Evolutionary conservation across 2,329 filamentous ascomycete species (phyloP).

Genomic region (Parasarocladium wereldwijsianum): DNA sequence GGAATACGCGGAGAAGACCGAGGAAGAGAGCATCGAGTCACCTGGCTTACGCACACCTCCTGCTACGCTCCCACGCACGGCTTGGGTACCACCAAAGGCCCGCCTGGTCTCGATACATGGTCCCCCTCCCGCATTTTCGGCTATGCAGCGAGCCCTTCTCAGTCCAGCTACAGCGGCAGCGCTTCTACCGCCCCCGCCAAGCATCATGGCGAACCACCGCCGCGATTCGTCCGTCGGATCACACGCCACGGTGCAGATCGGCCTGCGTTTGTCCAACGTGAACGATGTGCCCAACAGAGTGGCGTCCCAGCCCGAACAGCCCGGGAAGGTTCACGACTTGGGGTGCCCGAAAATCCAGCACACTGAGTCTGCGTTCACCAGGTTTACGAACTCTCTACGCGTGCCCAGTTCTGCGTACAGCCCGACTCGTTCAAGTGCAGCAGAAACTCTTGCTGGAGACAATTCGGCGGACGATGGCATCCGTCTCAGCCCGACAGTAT

Average conservation of each 20-base stretch:
- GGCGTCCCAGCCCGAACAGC: constrained; percentile 9
- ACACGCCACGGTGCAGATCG: constrained; percentile 57
- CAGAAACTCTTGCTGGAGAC: constrained; percentile 8
- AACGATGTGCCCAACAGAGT: constrained; percentile 27
- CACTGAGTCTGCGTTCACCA: neutral
- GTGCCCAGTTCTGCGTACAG: constrained; percentile 2
- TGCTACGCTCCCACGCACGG: neutral
- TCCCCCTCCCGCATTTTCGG: neutral
- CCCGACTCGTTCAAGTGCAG: neutral
- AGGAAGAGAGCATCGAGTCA: constrained; percentile 15
- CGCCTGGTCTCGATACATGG: constrained; percentile 3
- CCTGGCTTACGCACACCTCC: constrained; percentile 4
- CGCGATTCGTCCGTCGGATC: constrained; percentile 49
- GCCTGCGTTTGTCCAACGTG: constrained; percentile 49
- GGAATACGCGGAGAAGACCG: constrained; percentile 12
- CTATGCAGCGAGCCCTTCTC: constrained; percentile 1
- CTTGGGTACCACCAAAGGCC: constrained; percentile 26
- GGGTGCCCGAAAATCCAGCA: constrained; percentile 14
- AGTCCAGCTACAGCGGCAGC: constrained; percentile 25
- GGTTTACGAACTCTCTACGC: no score
- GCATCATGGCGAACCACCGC: constrained; percentile 25
- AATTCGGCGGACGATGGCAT: constrained; percentile 13
- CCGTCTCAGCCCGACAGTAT: constrained; percentile 37
- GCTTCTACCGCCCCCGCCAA: constrained; percentile 16
- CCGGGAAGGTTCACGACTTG: constrained; percentile 21